phyloP scores from a whole-genome alignment of 2,329 filamentous ascomycete genomes.

The Aplosporella prunicola region DNA sequence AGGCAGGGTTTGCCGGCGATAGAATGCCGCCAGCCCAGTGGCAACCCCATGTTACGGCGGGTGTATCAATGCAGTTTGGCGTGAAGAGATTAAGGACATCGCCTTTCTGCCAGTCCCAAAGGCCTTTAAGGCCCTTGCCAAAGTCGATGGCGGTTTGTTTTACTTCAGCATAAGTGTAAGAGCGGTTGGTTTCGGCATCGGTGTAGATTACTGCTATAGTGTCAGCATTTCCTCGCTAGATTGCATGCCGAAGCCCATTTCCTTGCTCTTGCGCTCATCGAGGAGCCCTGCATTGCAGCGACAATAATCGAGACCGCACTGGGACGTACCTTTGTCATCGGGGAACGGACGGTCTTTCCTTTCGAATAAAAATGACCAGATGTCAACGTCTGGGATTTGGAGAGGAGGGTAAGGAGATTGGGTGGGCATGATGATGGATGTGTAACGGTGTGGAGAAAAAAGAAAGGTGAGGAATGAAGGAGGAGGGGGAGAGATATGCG shows the following conservation, averaged over 20 bases:
- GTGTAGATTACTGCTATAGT: constrained; percentile 58
- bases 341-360: constrained; percentile 54
- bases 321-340: constrained; percentile 58
- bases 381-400: constrained; percentile 62
- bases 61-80: constrained; percentile 78
- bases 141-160: constrained; percentile 62
- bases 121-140: constrained; percentile 64
- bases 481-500: too few relatives aligned
- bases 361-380: constrained; percentile 74
- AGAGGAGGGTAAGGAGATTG: constrained; percentile 56
- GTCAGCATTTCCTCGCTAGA: too few relatives aligned
- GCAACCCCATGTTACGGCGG: constrained; percentile 64
- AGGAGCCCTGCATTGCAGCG: background rate
- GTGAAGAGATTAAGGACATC: constrained; percentile 77
- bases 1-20: constrained; percentile 81
- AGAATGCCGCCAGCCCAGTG: constrained; percentile 76
- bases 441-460: background rate
- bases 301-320: background rate
- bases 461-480: background rate
- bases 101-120: constrained; percentile 70
- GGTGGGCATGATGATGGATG: constrained; percentile 63
- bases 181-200: constrained; percentile 59
- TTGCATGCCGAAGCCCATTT: too few relatives aligned
- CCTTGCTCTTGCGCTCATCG: too few relatives aligned
- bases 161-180: constrained; percentile 62